phyloP scores from a whole-genome alignment of 2,329 filamentous ascomycete species.

The Huntiella omanensis region DNA sequence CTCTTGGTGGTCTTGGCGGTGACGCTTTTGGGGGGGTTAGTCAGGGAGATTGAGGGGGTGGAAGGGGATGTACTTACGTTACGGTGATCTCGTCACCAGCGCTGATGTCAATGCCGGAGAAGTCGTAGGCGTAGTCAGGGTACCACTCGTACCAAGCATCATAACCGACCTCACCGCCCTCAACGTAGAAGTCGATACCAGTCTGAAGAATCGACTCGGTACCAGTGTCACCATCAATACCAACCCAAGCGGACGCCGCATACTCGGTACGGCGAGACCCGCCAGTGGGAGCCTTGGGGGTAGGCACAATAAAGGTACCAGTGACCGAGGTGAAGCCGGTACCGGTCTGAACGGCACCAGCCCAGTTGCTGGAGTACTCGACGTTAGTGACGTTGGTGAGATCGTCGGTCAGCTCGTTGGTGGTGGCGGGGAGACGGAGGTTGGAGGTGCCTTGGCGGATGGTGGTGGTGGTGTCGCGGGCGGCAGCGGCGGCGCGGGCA shows the following conservation, averaged over 20 bases:
- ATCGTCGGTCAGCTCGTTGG: neutral
- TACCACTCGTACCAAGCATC: conserved; percentile 30
- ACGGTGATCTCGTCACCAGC: conserved; percentile 18
- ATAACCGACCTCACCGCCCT: conserved; percentile 18
- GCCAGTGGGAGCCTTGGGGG: neutral
- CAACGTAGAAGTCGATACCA: conserved; percentile 21
- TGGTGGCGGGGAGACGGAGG: conserved; percentile 5
- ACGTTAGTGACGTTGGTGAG: conserved; percentile 5
- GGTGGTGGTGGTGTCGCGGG: neutral
- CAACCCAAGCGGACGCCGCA: conserved; percentile 24
- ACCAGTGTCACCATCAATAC: conserved; percentile 28
- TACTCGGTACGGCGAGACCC: conserved; percentile 7
- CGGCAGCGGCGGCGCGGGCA: conserved; percentile 1
- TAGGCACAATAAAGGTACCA: conserved; percentile 17
- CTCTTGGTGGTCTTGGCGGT: conserved; percentile 14
- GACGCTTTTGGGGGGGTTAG: conserved; percentile 10
- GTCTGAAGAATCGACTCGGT: conserved; percentile 23
- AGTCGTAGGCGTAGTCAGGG: conserved; percentile 23
- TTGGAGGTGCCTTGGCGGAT: conserved; percentile 1
- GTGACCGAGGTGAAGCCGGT: conserved; percentile 15
- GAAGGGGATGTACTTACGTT: conserved; percentile 10
- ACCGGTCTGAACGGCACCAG: conserved; percentile 16
- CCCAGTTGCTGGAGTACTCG: conserved; percentile 17
- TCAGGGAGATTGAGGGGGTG: neutral
- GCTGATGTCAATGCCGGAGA: conserved; percentile 17